Conservation (phyloP, 148 eudicot species). For the Camellia granthamiana region DNA sequence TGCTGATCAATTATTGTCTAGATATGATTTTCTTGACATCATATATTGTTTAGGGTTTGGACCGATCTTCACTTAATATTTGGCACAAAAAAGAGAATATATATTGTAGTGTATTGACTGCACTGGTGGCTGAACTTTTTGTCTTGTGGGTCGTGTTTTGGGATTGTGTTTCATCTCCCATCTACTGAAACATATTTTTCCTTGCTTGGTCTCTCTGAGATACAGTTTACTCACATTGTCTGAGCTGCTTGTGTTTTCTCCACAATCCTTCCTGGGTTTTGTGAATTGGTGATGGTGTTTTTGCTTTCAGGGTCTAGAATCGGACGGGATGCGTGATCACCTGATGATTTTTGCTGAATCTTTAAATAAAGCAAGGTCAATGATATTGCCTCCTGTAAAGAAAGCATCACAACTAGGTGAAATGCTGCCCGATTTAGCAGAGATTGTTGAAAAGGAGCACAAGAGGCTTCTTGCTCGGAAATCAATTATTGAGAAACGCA, state of each 20-base stretch:
- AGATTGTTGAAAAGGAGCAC: slow-evolving; percentile 84
- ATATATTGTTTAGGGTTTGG: no score
- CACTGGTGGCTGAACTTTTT: no score
- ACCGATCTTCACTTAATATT: no score
- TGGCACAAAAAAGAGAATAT: no score
- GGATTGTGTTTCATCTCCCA: slow-evolving; percentile 1
- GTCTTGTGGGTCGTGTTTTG: no score
- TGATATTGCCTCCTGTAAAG: slow-evolving; percentile 59
- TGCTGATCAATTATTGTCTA: no score
- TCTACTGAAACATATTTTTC: not conserved
- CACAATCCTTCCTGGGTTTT: not conserved
- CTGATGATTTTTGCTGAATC: slow-evolving; percentile 64
- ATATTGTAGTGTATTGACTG: no score
- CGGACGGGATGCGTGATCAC: slow-evolving; percentile 67
- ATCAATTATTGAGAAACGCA: slow-evolving; percentile 84
- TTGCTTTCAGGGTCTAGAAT: slow-evolving; percentile 59
- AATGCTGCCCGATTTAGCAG: slow-evolving; percentile 67
- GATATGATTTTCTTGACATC: no score
- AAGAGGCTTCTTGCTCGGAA: slow-evolving; percentile 88
- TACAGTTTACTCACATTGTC: not conserved
- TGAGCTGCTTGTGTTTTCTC: not conserved
- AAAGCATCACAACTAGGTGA: slow-evolving; percentile 60
- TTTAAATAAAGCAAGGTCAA: slow-evolving; percentile 61
- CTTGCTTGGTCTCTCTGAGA: not conserved
- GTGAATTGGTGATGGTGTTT: slow-evolving; percentile 14